Conservation (phyloP, 768 basidiomycete genomes). For the Auricularia sp. region DNA sequence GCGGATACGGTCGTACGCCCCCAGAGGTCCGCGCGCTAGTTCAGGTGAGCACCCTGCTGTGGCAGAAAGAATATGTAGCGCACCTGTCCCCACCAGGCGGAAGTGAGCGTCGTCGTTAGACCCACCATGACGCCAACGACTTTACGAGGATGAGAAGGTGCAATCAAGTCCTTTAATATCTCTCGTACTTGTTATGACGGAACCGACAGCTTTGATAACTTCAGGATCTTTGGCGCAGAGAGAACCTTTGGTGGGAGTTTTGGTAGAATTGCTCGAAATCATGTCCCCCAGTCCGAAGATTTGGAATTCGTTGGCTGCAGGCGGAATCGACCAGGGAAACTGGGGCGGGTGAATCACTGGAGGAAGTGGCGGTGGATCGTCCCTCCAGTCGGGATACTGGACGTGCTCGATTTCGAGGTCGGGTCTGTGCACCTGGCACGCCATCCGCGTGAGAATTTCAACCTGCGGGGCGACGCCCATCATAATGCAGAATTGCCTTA, state of each 20-base stretch:
- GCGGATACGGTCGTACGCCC: neutral
- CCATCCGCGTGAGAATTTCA: neutral
- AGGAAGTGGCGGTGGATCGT: neutral
- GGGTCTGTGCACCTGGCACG: neutral
- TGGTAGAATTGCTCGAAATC: neutral
- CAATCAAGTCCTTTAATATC: too few species aligned
- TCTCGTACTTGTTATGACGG: neutral
- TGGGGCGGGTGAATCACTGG: neutral
- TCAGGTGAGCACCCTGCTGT: neutral
- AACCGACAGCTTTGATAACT: neutral
- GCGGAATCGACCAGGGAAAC: neutral
- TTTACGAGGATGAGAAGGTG: neutral
- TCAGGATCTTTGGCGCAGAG: neutral
- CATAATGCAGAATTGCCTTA: neutral
- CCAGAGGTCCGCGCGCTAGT: neutral
- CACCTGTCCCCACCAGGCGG: neutral
- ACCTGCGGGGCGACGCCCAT: neutral
- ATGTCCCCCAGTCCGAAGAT: neutral
- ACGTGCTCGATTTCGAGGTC: neutral
- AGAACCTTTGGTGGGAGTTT: neutral
- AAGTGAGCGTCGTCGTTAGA: neutral
- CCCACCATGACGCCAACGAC: neutral
- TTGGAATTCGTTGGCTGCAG: too few species aligned
- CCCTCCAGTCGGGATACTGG: neutral
- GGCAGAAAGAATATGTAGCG: neutral